Percentiles rank a stretch among this genome's conserved stretches.
These are phyloP conservation scores for Saraca asoca DNA, from an alignment of 331 rosid genomes.

Conservation along the genomic window DNA sequence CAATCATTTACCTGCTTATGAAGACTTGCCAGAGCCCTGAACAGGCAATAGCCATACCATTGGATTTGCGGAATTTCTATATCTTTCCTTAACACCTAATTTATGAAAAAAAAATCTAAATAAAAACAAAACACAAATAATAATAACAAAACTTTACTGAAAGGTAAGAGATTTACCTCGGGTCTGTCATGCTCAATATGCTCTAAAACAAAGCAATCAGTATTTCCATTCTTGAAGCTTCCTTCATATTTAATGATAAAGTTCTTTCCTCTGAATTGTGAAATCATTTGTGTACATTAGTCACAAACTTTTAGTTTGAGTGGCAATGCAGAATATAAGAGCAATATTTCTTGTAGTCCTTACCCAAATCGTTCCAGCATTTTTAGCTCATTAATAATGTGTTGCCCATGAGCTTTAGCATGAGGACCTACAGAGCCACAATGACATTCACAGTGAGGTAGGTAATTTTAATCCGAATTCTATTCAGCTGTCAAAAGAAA, in stretches of 20 bases:
- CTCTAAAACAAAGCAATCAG: conserved; percentile 54
- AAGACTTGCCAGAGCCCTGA: conserved; percentile 54
- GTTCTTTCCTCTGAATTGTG: conserved; percentile 48
- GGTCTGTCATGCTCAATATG: conserved; percentile 64
- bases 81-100: conserved; percentile 54
- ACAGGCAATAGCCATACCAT: conserved; percentile 65
- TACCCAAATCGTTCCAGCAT: conserved; percentile 63
- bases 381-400: conserved; percentile 46
- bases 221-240: conserved; percentile 41
- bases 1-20: conserved; percentile 49
- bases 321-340: neutral
- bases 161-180: conserved; percentile 42
- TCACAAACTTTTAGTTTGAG: conserved; percentile 1
- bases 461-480: neutral
- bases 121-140: conserved; percentile 12
- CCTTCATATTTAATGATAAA: conserved; percentile 56
- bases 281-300: conserved; percentile 19
- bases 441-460: neutral
- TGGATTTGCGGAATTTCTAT: conserved; percentile 43
- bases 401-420: conserved; percentile 48
- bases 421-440: conserved; percentile 48
- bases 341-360: conserved; percentile 10
- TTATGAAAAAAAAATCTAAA: conserved; percentile 24
- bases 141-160: neutral
- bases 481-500: neutral